phyloP scores from a whole-genome alignment of 2,329 filamentous ascomycete genomes.

The Cladosporium sp. region DNA sequence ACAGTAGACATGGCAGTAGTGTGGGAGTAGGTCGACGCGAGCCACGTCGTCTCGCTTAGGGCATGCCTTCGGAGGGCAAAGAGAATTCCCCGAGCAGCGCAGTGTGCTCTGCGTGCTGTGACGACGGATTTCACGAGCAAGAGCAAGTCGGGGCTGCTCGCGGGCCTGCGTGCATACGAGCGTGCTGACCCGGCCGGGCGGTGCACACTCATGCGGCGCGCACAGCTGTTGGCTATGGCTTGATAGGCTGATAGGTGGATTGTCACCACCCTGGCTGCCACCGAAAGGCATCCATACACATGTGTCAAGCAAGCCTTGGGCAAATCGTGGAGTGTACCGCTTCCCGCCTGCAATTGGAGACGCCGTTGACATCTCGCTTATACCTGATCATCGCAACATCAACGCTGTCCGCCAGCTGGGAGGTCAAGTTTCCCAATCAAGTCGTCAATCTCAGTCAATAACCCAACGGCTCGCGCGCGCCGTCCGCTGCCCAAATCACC shows the following conservation, averaged over 20 bases:
- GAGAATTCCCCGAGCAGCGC: neutral
- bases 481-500: slow-evolving; percentile 11
- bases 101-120: neutral
- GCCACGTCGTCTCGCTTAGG: neutral
- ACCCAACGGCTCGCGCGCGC: slow-evolving; percentile 9
- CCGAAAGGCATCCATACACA: no score
- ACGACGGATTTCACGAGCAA: neutral
- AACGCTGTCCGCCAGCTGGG: neutral
- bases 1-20: neutral
- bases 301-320: neutral
- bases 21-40: neutral
- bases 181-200: slow-evolving; percentile 9
- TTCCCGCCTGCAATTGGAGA: neutral
- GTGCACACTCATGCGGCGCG: neutral
- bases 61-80: neutral
- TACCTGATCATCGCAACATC: neutral
- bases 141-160: neutral
- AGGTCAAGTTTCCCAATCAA: slow-evolving; percentile 6
- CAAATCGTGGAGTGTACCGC: neutral
- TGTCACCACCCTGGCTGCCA: neutral
- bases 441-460: slow-evolving; percentile 10
- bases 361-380: slow-evolving; percentile 1
- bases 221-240: neutral
- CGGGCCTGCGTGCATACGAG: slow-evolving; percentile 1
- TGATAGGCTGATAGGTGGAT: neutral